phyloP scores from a whole-genome alignment of 352 stramenopile species.

The Globisporangium solare region DNA sequence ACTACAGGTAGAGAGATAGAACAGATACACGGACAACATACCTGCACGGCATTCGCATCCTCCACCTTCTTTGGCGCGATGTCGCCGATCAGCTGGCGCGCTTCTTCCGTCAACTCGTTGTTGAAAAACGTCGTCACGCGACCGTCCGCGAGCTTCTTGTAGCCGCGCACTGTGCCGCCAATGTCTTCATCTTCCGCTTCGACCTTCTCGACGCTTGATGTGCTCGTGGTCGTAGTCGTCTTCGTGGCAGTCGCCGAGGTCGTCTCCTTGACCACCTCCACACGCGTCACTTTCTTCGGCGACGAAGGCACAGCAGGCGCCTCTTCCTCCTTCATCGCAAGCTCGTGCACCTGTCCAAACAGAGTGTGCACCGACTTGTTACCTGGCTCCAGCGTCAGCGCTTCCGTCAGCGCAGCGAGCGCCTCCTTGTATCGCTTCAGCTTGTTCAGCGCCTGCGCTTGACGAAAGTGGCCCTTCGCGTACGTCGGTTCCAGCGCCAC shows the following conservation, averaged over 20 bases:
- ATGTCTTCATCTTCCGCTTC: slow-evolving; percentile 66
- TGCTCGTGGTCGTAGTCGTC: background rate
- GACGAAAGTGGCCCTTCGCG: slow-evolving; percentile 82
- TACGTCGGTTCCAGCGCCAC: slow-evolving; percentile 53
- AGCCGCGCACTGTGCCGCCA: slow-evolving; percentile 79
- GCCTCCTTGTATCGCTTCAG: slow-evolving; percentile 70
- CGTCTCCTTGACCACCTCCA: slow-evolving; percentile 35
- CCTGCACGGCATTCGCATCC: slow-evolving; percentile 56
- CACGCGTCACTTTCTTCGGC: slow-evolving; percentile 55
- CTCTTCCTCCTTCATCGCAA: slow-evolving; percentile 59
- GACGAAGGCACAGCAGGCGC: slow-evolving; percentile 15
- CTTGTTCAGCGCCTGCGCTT: slow-evolving; percentile 71
- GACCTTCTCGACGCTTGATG: slow-evolving; percentile 10
- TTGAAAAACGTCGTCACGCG: slow-evolving; percentile 99
- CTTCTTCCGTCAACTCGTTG: slow-evolving; percentile 96
- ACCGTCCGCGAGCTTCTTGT: slow-evolving; percentile 96
- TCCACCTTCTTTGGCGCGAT: slow-evolving; percentile 87
- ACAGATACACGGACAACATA: slow-evolving; percentile 6
- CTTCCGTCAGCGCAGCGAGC: slow-evolving; percentile 51
- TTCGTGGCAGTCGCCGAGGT: slow-evolving; percentile 10
- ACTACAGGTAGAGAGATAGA: too few relatives aligned
- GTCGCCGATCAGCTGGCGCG: slow-evolving; percentile 97
- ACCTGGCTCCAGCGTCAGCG: slow-evolving; percentile 54
- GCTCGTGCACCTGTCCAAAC: slow-evolving; percentile 48
- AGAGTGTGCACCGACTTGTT: slow-evolving; percentile 75